Base-by-base conservation (phyloP, 306 rosid genomes). In the Cotoneaster glaucophyllus region DNA sequence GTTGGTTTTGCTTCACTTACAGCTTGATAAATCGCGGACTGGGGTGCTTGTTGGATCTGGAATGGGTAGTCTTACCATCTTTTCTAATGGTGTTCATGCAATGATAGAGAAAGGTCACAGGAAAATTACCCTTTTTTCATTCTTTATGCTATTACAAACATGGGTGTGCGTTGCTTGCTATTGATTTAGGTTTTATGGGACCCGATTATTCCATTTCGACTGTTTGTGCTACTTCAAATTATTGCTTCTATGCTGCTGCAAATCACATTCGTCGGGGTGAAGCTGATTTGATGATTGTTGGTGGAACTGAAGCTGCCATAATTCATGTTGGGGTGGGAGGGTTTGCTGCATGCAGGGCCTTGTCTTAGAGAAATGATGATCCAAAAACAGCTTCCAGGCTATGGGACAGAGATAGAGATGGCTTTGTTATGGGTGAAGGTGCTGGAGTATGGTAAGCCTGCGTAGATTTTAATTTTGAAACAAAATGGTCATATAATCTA, bases 341-440 rank as follows among this genome's bases (percentile, higher is more conserved):
- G 44, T 92, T 95, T 80, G 96, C 90, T 81, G 99, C 97, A 54
- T 92, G 97, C 89, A 84, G 99, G 84, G 99, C 99, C 11, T 82
- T 95, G 39, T 95, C 98, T 71, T 96, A 92, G 86, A 87, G 99
- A 79, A 95, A 95, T 34, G 96, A 95, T 82, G 98, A 95, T 70
- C 99, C 98, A 11, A 82, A 85, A 89, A 95, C 99, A 76, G 99
- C 99, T 82, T 95, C 99, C 1, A 89, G 99, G 86, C 99, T 97
- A n/a, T 95, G 99, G 99, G 99, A 95, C 79, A 88, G 65, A 79
- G 99, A 81, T 15, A 88, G 99, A 54, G 98, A 95, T 82, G 99
- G 99, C 64, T 95, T 95, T 90, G 99, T 95, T 59, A 92, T 92
- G 99, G 98, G 99, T n/a, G 99, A 95, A 87, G 98, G 99, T 64